phyloP scores from a whole-genome alignment of 352 stramenopile genomes.

The Lagenidium sp. region DNA sequence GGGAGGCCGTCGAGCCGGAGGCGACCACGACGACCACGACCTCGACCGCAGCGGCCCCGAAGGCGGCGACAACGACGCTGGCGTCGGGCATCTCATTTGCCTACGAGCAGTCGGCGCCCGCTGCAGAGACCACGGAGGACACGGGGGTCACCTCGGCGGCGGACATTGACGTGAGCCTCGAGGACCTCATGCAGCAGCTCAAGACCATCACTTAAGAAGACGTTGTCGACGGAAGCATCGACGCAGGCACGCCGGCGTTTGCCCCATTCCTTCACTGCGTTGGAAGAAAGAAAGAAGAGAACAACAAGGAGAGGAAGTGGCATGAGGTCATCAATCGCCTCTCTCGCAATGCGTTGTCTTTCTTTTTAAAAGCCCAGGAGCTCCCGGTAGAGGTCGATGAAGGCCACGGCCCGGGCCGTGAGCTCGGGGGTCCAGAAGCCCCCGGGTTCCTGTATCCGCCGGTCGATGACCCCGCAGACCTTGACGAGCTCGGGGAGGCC shows the following conservation, averaged over 20 bases:
- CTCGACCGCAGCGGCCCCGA: conserved; percentile 4
- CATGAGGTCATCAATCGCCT: no score
- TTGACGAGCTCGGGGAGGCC: conserved; percentile 27
- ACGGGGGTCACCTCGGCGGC: conserved; percentile 14
- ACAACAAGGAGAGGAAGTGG: background rate
- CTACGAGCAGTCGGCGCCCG: conserved; percentile 29
- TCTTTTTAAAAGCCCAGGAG: conserved; percentile 20
- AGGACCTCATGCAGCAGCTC: conserved; percentile 76
- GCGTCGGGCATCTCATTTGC: conserved; percentile 52
- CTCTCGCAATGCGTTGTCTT: no score
- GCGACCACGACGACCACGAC: background rate
- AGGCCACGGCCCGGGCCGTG: conserved; percentile 18
- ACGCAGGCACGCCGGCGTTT: no score
- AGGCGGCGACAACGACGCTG: conserved; percentile 12
- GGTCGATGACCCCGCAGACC: conserved; percentile 24
- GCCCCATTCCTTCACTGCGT: no score
- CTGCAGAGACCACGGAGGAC: conserved; percentile 7
- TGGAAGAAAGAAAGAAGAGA: no score
- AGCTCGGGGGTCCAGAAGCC: conserved; percentile 26
- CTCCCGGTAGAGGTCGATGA: conserved; percentile 32
- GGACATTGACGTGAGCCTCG: conserved; percentile 40
- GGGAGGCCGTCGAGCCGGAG: conserved; percentile 13
- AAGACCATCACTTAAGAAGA: conserved; percentile 36
- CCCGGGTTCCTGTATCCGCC: conserved; percentile 23
- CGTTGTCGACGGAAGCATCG: no score